phyloP scores from a whole-genome alignment of 176 grass and related monocot genomes.

The Oryza meridionalis region DNA sequence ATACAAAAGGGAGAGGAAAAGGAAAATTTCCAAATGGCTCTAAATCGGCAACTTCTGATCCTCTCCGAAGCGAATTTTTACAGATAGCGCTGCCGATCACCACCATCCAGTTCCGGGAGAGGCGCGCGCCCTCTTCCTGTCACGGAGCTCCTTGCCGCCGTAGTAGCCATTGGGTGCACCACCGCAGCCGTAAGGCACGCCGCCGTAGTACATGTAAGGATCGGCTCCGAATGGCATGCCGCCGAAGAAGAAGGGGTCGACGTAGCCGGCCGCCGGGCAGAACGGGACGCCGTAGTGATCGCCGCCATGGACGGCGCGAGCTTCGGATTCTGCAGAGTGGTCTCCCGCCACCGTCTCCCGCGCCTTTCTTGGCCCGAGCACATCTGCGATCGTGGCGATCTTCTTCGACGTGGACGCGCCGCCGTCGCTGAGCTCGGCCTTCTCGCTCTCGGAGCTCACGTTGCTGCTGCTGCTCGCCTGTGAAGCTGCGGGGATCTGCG shows the following conservation, averaged over 20 bases:
- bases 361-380: not conserved
- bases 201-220: slow-evolving; percentile 20
- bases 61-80: not conserved
- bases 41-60: no score
- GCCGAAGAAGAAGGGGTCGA: slow-evolving; percentile 2
- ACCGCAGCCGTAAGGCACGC: not conserved
- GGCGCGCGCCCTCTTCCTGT: slow-evolving; percentile 21
- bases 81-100: no score
- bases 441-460: not conserved
- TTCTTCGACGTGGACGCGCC: not conserved
- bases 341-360: not conserved
- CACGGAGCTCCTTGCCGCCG: not conserved
- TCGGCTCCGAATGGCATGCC: not conserved
- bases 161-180: not conserved
- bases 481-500: not conserved
- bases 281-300: not conserved
- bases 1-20: no score
- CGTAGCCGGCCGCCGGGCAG: slow-evolving; percentile 10
- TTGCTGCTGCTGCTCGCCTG: not conserved
- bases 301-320: not conserved
- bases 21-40: no score
- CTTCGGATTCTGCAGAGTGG: not conserved
- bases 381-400: not conserved
- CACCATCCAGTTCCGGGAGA: no score
- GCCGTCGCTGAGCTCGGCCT: not conserved